These are phyloP conservation scores for Aspergillus nidulans DNA, from an alignment of 495 filamentous ascomycete species.

Conservation along the genomic window DNA sequence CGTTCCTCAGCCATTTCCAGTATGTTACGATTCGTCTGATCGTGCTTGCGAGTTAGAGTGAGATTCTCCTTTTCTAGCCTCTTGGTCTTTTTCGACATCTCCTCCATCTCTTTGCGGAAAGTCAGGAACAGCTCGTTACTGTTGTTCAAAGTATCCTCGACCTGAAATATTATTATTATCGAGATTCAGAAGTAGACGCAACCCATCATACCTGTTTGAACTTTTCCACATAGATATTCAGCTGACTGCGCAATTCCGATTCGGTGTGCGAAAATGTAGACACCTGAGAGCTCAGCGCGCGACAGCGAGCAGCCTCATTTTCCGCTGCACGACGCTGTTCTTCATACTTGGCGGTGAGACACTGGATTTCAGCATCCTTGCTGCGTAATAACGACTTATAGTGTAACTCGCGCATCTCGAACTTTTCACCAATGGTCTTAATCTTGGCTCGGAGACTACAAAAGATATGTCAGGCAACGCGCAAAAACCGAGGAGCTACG, in stretches of 20 bases:
- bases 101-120: conserved; percentile 99
- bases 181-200: conserved; percentile 8
- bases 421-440: conserved; percentile 91
- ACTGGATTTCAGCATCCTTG: conserved; percentile 95
- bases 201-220: conserved; percentile 86
- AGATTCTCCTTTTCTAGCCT: conserved; percentile 95
- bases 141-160: conserved; percentile 98
- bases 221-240: conserved; percentile 99
- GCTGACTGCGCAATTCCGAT: conserved; percentile 84
- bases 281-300: conserved; percentile 83
- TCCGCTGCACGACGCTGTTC: conserved; percentile 85
- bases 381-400: conserved; percentile 84
- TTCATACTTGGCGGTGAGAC: conserved; percentile 79
- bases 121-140: conserved; percentile 97
- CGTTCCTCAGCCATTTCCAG: conserved; percentile 97
- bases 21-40: conserved; percentile 90
- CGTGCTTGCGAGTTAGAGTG: conserved; percentile 84
- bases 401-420: conserved; percentile 87
- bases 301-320: conserved; percentile 68
- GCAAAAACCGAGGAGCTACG: neutral
- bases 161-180: conserved; percentile 51
- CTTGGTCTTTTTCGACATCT: conserved; percentile 99
- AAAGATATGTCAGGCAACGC: conserved; percentile 2
- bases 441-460: conserved; percentile 81
- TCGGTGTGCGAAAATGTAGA: conserved; percentile 96